Percentiles rank a stretch among this genome's conserved stretches.
These are phyloP conservation scores for Quercus agrifolia DNA, from an alignment of 306 rosid species.

Conservation along the genomic window DNA sequence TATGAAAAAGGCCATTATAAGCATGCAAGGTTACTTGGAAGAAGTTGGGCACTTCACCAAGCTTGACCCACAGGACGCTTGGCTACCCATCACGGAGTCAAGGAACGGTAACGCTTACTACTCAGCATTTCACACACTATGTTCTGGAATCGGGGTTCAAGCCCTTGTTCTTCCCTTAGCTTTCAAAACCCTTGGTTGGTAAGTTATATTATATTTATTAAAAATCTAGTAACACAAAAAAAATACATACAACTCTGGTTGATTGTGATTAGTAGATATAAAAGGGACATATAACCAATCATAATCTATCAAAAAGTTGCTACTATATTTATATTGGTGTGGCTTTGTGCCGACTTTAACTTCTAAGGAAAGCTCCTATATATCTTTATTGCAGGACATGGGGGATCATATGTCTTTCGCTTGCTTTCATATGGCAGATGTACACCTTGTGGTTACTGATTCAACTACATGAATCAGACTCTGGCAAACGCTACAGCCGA, in stretches of 20 bases:
- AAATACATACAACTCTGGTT: too few species aligned
- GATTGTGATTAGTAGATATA: too few species aligned
- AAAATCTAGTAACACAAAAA: too few species aligned
- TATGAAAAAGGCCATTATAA: slow-evolving; percentile 52
- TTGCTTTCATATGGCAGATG: slow-evolving; percentile 64
- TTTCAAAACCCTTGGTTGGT: slow-evolving; percentile 61
- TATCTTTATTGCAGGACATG: slow-evolving; percentile 45
- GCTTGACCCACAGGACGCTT: slow-evolving; percentile 64
- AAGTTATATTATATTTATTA: not conserved
- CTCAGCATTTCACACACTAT: slow-evolving; percentile 64
- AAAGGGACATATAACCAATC: too few species aligned
- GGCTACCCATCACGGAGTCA: slow-evolving; percentile 82
- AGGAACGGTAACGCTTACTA: slow-evolving; percentile 60
- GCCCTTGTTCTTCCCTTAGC: slow-evolving; percentile 74
- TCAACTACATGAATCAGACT: slow-evolving; percentile 65
- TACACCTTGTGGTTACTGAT: slow-evolving; percentile 70
- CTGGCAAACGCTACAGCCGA: slow-evolving; percentile 69
- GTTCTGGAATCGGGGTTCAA: slow-evolving; percentile 66
- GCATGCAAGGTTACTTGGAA: slow-evolving; percentile 48
- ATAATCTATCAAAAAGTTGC: too few species aligned
- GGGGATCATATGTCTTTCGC: slow-evolving; percentile 49
- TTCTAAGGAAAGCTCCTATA: not conserved
- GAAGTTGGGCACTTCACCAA: slow-evolving; percentile 65
- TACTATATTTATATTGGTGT: too few species aligned
- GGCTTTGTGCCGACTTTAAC: too few species aligned